phyloP scores from a whole-genome alignment of 371 early-diverging fungal genomes.

The Neoconidiobolus thromboides region DNA sequence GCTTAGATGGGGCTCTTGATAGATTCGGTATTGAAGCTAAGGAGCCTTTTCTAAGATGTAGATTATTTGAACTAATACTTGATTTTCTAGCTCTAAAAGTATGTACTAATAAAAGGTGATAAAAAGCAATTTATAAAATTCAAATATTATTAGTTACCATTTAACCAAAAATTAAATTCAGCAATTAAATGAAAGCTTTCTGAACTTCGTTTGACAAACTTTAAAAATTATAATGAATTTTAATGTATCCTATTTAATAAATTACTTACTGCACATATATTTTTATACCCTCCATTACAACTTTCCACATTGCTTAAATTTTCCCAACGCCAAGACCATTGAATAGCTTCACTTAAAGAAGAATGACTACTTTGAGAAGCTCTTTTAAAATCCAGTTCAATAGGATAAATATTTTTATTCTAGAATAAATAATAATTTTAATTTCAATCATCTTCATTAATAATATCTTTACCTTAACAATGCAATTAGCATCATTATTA shows the following conservation, averaged over 20 bases:
- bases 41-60: background rate
- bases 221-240: background rate
- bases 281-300: background rate
- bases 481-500: background rate
- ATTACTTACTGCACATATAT: constrained; percentile 1
- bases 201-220: background rate
- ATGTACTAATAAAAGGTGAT: no score
- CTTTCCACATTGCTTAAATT: background rate
- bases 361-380: background rate
- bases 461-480: background rate
- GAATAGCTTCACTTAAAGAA: background rate
- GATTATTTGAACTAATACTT: background rate
- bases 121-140: background rate
- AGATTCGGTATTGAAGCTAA: background rate
- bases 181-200: background rate
- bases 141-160: background rate
- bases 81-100: background rate
- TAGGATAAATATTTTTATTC: background rate
- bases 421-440: background rate
- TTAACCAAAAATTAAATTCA: background rate
- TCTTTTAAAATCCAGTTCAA: background rate
- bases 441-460: background rate
- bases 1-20: background rate
- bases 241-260: background rate
- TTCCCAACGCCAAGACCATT: constrained; percentile 1